Evolutionary conservation across 148 eudicot genomes (phyloP).

Genomic region (Heliamphora exappendiculata): DNA sequence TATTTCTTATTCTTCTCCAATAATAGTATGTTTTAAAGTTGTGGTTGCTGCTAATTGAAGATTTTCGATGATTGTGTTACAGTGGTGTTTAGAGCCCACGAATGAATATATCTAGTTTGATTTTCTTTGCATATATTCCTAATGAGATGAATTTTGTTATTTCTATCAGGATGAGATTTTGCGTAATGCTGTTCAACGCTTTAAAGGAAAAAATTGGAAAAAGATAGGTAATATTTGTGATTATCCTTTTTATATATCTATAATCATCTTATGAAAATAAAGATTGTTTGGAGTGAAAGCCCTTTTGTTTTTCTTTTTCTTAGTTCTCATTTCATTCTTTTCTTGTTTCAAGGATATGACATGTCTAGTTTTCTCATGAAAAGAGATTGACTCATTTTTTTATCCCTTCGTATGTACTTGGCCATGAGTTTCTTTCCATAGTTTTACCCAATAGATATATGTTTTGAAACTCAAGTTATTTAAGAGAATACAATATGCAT

Average conservation of each 20-base stretch:
- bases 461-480: no score
- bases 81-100: background rate
- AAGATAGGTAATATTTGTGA: constrained; percentile 58
- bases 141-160: constrained; percentile 8
- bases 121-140: background rate
- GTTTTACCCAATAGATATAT: background rate
- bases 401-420: background rate
- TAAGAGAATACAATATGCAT: no score
- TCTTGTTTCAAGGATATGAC: background rate
- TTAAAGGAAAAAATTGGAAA: constrained; percentile 89
- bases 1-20: background rate
- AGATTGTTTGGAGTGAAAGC: background rate
- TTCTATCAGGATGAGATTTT: constrained; percentile 71
- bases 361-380: background rate
- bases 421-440: background rate
- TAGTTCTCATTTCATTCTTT: background rate
- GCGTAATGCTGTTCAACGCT: constrained; percentile 69
- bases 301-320: background rate
- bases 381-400: background rate
- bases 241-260: background rate
- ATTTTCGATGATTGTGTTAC: background rate
- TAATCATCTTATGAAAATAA: background rate
- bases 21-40: background rate
- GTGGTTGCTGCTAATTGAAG: background rate
- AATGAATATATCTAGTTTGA: background rate